These are phyloP conservation scores for Dictyostelium purpureum DNA, from an alignment of 78 protist species.

Conservation along the genomic window DNA sequence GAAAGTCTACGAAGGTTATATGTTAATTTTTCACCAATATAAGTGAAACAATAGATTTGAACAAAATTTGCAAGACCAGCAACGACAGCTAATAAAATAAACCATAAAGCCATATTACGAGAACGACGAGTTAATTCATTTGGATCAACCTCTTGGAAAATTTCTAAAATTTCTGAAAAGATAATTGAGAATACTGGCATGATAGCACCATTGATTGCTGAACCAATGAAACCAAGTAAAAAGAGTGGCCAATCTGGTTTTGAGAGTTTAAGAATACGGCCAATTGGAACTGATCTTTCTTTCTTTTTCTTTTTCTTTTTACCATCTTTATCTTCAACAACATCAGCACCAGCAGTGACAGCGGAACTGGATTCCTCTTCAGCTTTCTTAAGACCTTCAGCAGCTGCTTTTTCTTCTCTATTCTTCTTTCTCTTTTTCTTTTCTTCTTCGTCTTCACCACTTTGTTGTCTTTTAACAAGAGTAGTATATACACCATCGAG, in stretches of 20 bases:
- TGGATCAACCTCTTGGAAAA: slow-evolving; percentile 28
- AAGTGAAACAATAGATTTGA: slow-evolving; percentile 59
- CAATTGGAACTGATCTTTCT: slow-evolving; percentile 8
- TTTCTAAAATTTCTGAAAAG: slow-evolving; percentile 45
- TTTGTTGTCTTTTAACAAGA: slow-evolving; percentile 57
- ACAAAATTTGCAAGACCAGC: slow-evolving; percentile 57
- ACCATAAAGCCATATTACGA: slow-evolving; percentile 32
- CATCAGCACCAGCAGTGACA: background rate
- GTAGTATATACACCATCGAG: slow-evolving; percentile 54
- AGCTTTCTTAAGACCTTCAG: background rate
- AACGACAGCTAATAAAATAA: slow-evolving; percentile 23
- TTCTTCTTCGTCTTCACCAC: background rate
- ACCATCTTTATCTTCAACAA: background rate
- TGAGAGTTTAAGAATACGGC: slow-evolving; percentile 36
- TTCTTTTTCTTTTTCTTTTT: slow-evolving; percentile 39
- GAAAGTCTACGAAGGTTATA: slow-evolving; percentile 45
- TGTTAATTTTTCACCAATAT: slow-evolving; percentile 68
- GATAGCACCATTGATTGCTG: slow-evolving; percentile 67
- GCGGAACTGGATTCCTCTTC: background rate
- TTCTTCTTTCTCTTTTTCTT: background rate
- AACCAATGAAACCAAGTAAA: slow-evolving; percentile 28
- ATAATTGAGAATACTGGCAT: slow-evolving; percentile 74
- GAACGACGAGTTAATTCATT: background rate
- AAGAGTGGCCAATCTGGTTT: slow-evolving; percentile 56
- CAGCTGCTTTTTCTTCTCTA: background rate